These are phyloP conservation scores for Alternaria arbusti DNA, from an alignment of 2,329 filamentous ascomycete genomes.

Conservation along the genomic window DNA sequence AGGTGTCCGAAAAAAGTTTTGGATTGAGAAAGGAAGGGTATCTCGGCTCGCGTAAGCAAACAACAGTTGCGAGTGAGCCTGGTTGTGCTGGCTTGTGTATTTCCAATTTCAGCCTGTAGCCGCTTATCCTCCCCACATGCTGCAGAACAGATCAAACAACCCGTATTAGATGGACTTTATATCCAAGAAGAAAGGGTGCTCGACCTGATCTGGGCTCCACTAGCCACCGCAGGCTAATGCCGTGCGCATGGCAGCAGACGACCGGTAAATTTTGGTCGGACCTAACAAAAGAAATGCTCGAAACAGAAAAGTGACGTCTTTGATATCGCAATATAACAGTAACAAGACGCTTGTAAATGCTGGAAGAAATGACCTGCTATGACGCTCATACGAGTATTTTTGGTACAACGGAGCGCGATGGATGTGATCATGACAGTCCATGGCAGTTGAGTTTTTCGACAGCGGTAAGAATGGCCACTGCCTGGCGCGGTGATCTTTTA, in stretches of 20 bases:
- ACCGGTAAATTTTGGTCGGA: conserved; percentile 32
- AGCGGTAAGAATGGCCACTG: conserved; percentile 20
- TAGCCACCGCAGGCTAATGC: conserved; percentile 12
- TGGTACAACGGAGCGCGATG: conserved; percentile 43
- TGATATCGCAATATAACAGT: conserved; percentile 42
- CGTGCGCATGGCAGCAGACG: conserved; percentile 15
- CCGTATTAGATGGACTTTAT: conserved; percentile 44
- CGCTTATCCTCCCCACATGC: conserved; percentile 33
- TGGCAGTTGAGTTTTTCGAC: conserved; percentile 22
- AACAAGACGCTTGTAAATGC: conserved; percentile 48
- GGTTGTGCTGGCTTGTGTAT: conserved; percentile 35
- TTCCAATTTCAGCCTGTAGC: conserved; percentile 46
- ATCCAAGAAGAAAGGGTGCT: conserved; percentile 29
- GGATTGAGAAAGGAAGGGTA: conserved; percentile 43
- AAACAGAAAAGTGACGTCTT: conserved; percentile 39
- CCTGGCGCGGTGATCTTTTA: conserved; percentile 27
- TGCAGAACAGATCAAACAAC: conserved; percentile 25
- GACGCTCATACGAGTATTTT: conserved; percentile 48
- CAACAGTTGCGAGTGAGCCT: conserved; percentile 43
- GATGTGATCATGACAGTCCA: conserved; percentile 19
- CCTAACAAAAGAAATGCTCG: conserved; percentile 45
- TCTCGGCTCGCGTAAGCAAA: conserved; percentile 46
- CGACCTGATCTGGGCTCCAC: conserved; percentile 23
- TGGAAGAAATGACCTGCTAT: conserved; percentile 45
- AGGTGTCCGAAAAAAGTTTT: conserved; percentile 11